Base-by-base conservation (phyloP, 805 yeast genomes). In the Spathaspora boniae region DNA sequence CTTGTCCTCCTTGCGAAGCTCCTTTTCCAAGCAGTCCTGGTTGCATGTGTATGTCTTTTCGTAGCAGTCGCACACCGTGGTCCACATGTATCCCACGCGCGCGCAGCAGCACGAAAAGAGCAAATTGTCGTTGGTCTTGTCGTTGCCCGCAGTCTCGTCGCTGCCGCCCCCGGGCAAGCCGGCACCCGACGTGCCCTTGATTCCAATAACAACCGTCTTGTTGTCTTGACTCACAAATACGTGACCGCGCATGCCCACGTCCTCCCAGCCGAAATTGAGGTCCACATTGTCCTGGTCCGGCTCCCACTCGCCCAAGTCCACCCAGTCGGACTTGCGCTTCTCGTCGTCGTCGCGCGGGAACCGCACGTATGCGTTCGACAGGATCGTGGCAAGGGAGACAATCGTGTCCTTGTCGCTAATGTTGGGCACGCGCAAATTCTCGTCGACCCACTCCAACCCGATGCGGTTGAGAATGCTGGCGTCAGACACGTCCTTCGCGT, bases 81-180 rank as follows among this genome's bases (percentile, higher is more conserved):
- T 78, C 98, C 98, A 93, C 59, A 86, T 60, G 45, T 87, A 88
- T 25, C 93, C 77, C 1, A 91, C 82, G 25, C 97, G 72, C 0
- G 96, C 98, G 62, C 98, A 93, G 57, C 98, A 93, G 58, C 98
- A 93, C 8, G 94, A 85, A 55, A 93, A 93, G 23, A 93, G 61
- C 38, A 91, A 53, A 51, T 93, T 93, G 56, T 93, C 98, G 55
- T 91, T 93, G 19, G 72, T 58, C 56, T 86, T 87, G 55, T 93
- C 98, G 40, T 77, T 80, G 0, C 71, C 76, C 0, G 84, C 81
- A 0, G 98, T 91, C 33, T 83, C 96, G 1, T 66, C 69, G 16
- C 54, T 47, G 7, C 71, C 72, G 49, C 76, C 56, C 3, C 70
- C 70, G 1, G 75, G 72, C 4, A 72, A 54, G 4, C 76, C 74